Evolutionary conservation across 768 basidiomycete genomes (phyloP), one percentile per base, ranked within the genome.

Genomic region (Rhodosporidiobolus odoratus): DNA sequence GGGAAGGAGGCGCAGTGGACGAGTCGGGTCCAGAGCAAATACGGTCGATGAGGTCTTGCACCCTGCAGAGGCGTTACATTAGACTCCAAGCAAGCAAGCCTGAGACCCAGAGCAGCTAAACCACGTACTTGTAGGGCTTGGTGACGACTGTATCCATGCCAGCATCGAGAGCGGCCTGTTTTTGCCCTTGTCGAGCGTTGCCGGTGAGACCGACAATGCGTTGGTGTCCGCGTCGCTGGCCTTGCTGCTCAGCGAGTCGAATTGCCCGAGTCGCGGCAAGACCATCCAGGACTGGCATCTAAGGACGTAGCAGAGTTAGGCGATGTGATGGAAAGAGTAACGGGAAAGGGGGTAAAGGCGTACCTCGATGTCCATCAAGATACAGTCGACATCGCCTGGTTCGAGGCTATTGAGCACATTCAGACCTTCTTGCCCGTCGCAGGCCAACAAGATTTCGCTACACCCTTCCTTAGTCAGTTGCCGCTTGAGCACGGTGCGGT

Each of bases 121-220:
- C n/a, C n/a, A 47, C 70, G 54, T 50, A 67, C 71, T 73, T 73
- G 67, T 75, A 77, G 12, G 76, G 76, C 58, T 77, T 77, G 7
- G 76, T 74, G 0, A 75, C 60, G 17, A 75, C 72, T 15, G 50
- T 65, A 21, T 77, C 72, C 67, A 76, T 72, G 1, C 77, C 75
- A 4, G 68, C 66, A 0, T 66, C 73, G 32, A 75, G 62, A 19
- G 73, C 76, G 27, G 69, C 52, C 32, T 74, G 47, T 9, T 75
- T 66, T 53, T 77, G 77, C 4, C 59, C 74, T 8, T 25, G 43
- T 12, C 77, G 62, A 0, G 77, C 76, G 62, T 77, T 77, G 4
- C 76, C 77, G 15, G 75, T 77, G 38, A 76, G 48, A 4, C 70
- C 76, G 30, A 77, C 65, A 53, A 77, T 66, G 27, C 72, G 68